A percentile compares a stretch with the other conserved stretches of the same genome.
These are phyloP conservation scores for Tothia fuscella DNA, from an alignment of 2,329 filamentous ascomycete genomes.

Conservation along the genomic window DNA sequence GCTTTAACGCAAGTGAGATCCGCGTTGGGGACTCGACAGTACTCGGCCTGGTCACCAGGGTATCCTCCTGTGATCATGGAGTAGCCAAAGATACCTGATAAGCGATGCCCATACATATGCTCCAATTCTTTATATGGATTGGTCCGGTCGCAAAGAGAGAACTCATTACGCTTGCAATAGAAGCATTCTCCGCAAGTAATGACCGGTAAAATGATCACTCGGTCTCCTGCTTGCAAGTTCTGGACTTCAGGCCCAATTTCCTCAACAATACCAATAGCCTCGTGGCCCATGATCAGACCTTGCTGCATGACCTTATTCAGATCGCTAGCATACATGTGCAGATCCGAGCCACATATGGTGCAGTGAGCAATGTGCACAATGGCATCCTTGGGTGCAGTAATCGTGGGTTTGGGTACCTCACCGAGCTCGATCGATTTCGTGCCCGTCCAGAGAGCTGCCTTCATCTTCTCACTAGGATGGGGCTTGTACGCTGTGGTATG, in stretches of 20 bases:
- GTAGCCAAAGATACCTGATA: slow-evolving; percentile 61
- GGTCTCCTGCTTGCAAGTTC: slow-evolving; percentile 60
- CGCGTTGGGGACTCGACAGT: slow-evolving; percentile 64
- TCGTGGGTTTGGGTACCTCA: no score
- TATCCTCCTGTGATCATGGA: slow-evolving; percentile 47
- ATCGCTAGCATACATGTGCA: no score
- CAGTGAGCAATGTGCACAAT: no score
- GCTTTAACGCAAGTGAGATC: slow-evolving; percentile 71
- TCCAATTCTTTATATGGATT: no score
- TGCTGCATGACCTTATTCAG: no score
- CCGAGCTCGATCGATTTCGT: no score
- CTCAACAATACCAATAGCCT: slow-evolving; percentile 68
- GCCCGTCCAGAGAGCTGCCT: no score
- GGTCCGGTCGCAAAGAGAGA: slow-evolving; percentile 65
- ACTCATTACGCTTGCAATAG: slow-evolving; percentile 67
- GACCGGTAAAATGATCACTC: slow-evolving; percentile 74
- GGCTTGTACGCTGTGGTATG: no score
- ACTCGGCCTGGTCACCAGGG: slow-evolving; percentile 74
- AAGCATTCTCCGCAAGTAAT: slow-evolving; percentile 54
- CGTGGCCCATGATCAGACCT: slow-evolving; percentile 66
- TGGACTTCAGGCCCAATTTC: slow-evolving; percentile 58
- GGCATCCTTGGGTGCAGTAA: no score
- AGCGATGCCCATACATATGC: no score
- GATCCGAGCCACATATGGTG: no score
- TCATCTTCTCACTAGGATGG: no score